These are phyloP conservation scores for Hevea brasiliensis DNA, from an alignment of 345 rosid species.

Conservation along the genomic window DNA sequence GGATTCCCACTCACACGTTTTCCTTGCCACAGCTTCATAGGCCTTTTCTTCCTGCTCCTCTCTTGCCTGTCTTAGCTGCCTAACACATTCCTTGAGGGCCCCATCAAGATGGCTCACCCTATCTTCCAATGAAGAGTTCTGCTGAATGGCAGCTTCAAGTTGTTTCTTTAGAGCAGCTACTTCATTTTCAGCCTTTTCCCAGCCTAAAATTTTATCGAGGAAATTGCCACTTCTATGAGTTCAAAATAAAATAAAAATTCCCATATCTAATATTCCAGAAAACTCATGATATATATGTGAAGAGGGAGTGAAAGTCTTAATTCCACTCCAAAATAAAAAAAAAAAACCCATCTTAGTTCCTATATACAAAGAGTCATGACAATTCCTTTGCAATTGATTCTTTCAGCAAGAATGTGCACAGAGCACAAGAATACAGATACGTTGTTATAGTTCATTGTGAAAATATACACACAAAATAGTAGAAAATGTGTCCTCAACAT, in stretches of 20 bases:
- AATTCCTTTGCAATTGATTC: background rate
- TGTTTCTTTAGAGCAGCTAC: slow-evolving; percentile 61
- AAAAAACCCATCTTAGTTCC: too few species aligned
- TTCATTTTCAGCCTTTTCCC: slow-evolving; percentile 98
- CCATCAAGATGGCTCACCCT: slow-evolving; percentile 84
- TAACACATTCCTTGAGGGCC: slow-evolving; percentile 91
- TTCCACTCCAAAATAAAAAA: too few species aligned
- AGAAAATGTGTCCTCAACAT: too few species aligned
- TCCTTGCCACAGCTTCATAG: slow-evolving; percentile 53
- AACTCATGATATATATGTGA: too few species aligned
- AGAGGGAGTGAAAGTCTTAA: too few species aligned
- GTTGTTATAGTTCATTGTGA: too few species aligned
- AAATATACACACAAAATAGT: too few species aligned
- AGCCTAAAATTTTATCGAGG: slow-evolving; percentile 49
- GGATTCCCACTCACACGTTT: slow-evolving; percentile 61
- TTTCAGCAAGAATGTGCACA: background rate
- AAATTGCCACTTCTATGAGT: background rate
- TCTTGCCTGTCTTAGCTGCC: slow-evolving; percentile 83
- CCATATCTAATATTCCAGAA: background rate
- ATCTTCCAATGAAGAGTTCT: slow-evolving; percentile 59
- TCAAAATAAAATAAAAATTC: background rate
- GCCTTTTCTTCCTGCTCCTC: slow-evolving; percentile 81
- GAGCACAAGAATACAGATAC: too few species aligned
- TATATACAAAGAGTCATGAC: background rate
- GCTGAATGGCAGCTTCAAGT: slow-evolving; percentile 57